phyloP scores from a whole-genome alignment of 306 rosid genomes.

The Quercus engelmannii region DNA sequence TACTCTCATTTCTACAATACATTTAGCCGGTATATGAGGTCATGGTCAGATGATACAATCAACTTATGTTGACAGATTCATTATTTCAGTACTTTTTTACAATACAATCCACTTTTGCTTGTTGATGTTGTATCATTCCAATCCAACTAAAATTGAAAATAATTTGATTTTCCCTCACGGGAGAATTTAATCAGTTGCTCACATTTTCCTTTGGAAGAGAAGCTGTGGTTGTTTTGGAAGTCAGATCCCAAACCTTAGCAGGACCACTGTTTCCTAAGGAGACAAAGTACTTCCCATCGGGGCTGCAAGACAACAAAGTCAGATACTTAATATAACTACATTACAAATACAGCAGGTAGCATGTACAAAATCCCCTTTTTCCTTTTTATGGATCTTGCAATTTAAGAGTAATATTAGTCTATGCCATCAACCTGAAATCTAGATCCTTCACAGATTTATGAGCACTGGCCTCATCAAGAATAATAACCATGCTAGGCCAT shows the following conservation, averaged over 20 bases:
- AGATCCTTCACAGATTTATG: constrained; percentile 74
- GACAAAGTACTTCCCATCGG: constrained; percentile 70
- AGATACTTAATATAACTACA: constrained; percentile 22
- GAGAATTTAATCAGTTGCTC: constrained; percentile 34
- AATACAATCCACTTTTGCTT: background rate
- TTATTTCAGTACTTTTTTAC: background rate
- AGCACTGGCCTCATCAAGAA: constrained; percentile 52
- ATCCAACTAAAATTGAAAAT: background rate
- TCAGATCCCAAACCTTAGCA: constrained; percentile 85
- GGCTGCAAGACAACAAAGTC: constrained; percentile 51
- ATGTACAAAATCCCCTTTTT: background rate
- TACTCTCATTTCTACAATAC: background rate
- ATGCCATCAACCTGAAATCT: constrained; percentile 69
- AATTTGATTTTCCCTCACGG: background rate
- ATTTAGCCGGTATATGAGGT: background rate
- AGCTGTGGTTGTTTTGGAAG: constrained; percentile 48
- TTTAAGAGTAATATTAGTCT: constrained; percentile 9
- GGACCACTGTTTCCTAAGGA: constrained; percentile 84
- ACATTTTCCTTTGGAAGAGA: constrained; percentile 66
- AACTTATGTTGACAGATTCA: background rate
- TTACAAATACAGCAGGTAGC: constrained; percentile 7
- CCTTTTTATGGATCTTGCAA: constrained; percentile 8
- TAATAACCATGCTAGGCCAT: constrained; percentile 88
- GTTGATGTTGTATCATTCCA: too few relatives aligned
- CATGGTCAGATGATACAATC: too few relatives aligned